A percentile compares a stretch with the other conserved stretches of the same genome.
Conservation (phyloP, 805 yeast genomes). For the Kodamaea nitidulidarum region DNA sequence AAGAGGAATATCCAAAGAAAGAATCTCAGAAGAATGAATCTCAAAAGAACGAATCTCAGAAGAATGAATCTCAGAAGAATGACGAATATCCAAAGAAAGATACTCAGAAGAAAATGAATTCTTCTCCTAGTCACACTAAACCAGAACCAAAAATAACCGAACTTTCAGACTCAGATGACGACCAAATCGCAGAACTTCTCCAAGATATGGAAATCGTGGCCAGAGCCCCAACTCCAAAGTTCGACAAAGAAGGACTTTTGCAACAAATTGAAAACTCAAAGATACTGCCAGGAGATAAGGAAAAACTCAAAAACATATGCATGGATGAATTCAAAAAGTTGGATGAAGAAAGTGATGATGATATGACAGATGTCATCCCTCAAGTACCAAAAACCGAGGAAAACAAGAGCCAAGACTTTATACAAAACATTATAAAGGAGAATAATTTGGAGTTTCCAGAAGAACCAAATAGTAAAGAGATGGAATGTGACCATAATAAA, state of each 20-base stretch:
- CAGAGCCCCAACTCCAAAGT: slow-evolving; percentile 18
- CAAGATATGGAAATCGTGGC: slow-evolving; percentile 38
- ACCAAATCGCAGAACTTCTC: slow-evolving; percentile 27
- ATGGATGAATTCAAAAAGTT: slow-evolving; percentile 16
- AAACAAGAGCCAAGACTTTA: slow-evolving; percentile 10
- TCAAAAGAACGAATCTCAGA: too few relatives aligned
- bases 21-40: too few relatives aligned
- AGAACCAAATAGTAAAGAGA: too few relatives aligned
- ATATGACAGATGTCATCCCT: too few relatives aligned
- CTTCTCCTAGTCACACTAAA: too few relatives aligned
- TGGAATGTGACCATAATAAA: too few relatives aligned
- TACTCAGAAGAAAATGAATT: too few relatives aligned
- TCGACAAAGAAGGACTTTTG: slow-evolving; percentile 19
- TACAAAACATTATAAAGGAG: slow-evolving; percentile 16
- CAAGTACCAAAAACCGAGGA: slow-evolving; percentile 7
- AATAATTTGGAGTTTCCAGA: slow-evolving; percentile 9
- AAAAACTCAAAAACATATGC: slow-evolving; percentile 21
- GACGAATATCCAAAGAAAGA: too few relatives aligned
- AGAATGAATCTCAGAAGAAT: too few relatives aligned
- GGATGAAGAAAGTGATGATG: slow-evolving; percentile 8
- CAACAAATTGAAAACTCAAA: slow-evolving; percentile 25
- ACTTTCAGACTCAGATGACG: slow-evolving; percentile 5
- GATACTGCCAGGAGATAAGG: slow-evolving; percentile 27
- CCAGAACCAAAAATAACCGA: background rate
- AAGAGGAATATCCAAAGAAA: too few relatives aligned